Base-by-base conservation (phyloP, 768 basidiomycete species). In the Phanerochaete sordida region DNA sequence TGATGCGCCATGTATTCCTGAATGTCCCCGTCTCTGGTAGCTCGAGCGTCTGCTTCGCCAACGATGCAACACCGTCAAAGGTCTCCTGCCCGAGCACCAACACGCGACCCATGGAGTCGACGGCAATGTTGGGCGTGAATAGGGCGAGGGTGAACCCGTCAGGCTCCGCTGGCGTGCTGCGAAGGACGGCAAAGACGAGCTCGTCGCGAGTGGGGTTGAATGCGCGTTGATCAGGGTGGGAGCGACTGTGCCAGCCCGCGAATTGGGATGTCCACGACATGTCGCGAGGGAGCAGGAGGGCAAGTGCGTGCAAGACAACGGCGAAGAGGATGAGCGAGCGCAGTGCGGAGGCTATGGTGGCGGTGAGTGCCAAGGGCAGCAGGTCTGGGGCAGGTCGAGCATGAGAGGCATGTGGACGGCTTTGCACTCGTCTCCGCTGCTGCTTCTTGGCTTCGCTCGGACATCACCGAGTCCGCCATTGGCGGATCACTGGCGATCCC, bases 111-210 rank as follows among this genome's bases (percentile, higher is more conserved):
- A 48, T 48, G 35, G 67, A 64, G 49, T 68, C 65, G 37, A 68
- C 63, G 16, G 65, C 67, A 52, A 68, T 59, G 49, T 68, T 57
- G 13, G 67, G 67, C 48, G 55, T 39, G 62, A 68, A 68, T 28
- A 68, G 59, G 3, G 67, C 67, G 43, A 65, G 50, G 26, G 66
- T 68, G 62, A 68, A 65, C 56, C 65, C 67, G 35, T 64, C 58
- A 2, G 64, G 60, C 27, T 66, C 60, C 5, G 58, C 65, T 27
- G 57, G 65, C 1, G 67, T 62, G 62, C 62, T 64, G 60, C 59
- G 58, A 31, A 65, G 59, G 44, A 61, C 67, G 15, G 59, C 64
- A 44, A 68, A 59, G 26, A 56, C 56, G 51, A 68, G 62, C 3
- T 33, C 46, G 44, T 60, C 63, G 49, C 56, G 51, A 12, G 62